Conservation (phyloP, 345 rosid species). For the Clarkia xantiana region DNA sequence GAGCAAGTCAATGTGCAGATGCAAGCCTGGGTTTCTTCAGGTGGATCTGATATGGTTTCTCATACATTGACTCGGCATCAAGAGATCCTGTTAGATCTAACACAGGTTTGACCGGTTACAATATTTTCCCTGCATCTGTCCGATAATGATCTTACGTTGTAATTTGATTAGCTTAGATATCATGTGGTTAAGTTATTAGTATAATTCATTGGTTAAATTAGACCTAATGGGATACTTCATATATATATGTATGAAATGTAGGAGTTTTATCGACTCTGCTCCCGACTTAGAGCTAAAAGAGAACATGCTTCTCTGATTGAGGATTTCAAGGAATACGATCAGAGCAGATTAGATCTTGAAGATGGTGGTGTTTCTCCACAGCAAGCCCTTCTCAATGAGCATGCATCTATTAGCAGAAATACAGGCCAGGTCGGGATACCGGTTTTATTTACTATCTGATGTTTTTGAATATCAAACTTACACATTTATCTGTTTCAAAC, state of each 20-base stretch:
- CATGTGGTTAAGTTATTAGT: too few species aligned
- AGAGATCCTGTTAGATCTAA: conserved; percentile 88
- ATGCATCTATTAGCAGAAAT: conserved; percentile 57
- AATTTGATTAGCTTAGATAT: too few species aligned
- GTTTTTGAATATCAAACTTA: too few species aligned
- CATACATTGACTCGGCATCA: conserved; percentile 95
- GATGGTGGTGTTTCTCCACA: conserved; percentile 68
- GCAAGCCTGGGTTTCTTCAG: conserved; percentile 97
- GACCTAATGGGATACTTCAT: too few species aligned
- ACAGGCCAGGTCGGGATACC: conserved; percentile 47
- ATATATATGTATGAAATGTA: conserved; percentile 31
- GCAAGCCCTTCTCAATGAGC: conserved; percentile 74
- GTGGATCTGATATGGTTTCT: conserved; percentile 96
- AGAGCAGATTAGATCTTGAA: conserved; percentile 82
- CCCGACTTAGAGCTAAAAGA: conserved; percentile 78
- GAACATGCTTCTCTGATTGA: conserved; percentile 93
- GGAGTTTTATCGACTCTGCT: conserved; percentile 90
- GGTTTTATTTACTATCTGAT: background rate
- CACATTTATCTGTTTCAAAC: too few species aligned
- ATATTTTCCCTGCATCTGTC: too few species aligned
- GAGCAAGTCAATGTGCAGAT: conserved; percentile 77
- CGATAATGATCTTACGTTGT: too few species aligned
- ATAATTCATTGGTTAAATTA: too few species aligned
- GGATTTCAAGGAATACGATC: conserved; percentile 91
- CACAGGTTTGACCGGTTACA: conserved; percentile 34